Evolutionary conservation across 2,329 filamentous ascomycete species (phyloP).

Genomic region (Sodiomyces alkalinus): DNA sequence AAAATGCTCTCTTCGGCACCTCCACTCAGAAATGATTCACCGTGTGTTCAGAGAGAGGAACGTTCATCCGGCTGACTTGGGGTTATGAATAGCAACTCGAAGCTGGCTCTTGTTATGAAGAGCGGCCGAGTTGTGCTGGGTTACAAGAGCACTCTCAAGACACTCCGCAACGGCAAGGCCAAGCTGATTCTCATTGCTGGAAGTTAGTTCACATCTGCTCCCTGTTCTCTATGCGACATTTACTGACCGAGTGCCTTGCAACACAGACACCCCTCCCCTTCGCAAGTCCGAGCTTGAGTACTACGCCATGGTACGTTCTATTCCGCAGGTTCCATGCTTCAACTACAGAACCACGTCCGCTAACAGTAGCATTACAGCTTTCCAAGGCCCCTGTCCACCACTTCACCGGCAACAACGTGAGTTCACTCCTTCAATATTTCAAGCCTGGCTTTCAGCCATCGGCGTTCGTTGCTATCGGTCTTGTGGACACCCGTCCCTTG

Average conservation of each 20-base stretch:
- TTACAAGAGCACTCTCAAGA: constrained; percentile 60
- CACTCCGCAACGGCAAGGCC: constrained; percentile 87
- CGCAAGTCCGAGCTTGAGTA: constrained; percentile 97
- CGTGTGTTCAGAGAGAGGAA: too few species aligned
- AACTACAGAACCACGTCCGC: too few species aligned
- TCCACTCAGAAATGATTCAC: too few species aligned
- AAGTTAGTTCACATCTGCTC: too few species aligned
- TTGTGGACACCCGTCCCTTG: constrained; percentile 14
- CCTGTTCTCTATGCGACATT: too few species aligned
- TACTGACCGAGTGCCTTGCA: too few species aligned
- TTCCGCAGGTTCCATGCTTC: too few species aligned
- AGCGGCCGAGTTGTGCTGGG: constrained; percentile 71
- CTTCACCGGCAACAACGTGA: constrained; percentile 97
- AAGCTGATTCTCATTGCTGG: constrained; percentile 82
- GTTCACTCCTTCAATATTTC: constrained; percentile 25
- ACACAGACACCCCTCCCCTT: constrained; percentile 97
- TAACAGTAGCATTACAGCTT: too few species aligned
- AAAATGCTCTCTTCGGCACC: too few species aligned
- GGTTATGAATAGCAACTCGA: constrained; percentile 29
- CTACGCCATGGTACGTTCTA: constrained; percentile 86
- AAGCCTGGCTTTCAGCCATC: constrained; percentile 7
- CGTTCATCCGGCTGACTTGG: not conserved
- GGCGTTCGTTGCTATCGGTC: constrained; percentile 13
- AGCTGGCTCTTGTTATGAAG: constrained; percentile 49
- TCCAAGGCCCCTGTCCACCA: constrained; percentile 94